Evolutionary conservation across 2,329 filamentous ascomycete genomes (phyloP).

Genomic region (Botrytis galanthina): DNA sequence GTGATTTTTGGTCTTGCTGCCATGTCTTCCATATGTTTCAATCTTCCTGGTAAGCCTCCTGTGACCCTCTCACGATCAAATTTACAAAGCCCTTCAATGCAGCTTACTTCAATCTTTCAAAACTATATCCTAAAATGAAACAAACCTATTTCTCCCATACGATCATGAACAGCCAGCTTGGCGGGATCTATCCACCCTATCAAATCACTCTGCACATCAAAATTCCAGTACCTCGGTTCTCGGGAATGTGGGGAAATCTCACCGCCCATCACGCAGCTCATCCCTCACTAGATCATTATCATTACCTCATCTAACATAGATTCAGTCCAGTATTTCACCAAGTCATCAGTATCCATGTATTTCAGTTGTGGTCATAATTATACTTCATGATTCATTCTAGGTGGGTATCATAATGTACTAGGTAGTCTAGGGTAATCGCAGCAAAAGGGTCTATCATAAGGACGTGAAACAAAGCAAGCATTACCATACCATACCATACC

Average conservation of each 20-base stretch:
- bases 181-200: not conserved
- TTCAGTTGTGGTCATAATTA: not conserved
- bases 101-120: no score
- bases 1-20: not conserved
- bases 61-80: not conserved
- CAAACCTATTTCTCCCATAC: not conserved
- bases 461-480: not conserved
- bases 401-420: constrained; percentile 31
- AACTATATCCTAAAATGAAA: not conserved
- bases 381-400: constrained; percentile 20
- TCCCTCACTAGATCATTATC: not conserved
- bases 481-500: not conserved
- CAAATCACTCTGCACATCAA: not conserved
- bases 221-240: not conserved
- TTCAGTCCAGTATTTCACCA: not conserved
- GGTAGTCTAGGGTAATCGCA: constrained; percentile 13
- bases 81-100: not conserved
- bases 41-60: not conserved
- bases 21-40: not conserved
- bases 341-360: not conserved
- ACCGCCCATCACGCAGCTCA: not conserved
- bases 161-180: not conserved
- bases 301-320: not conserved
- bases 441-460: not conserved
- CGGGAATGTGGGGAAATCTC: not conserved